phyloP scores from a whole-genome alignment of 495 filamentous ascomycete genomes.

The Hyaloscypha variabilis region DNA sequence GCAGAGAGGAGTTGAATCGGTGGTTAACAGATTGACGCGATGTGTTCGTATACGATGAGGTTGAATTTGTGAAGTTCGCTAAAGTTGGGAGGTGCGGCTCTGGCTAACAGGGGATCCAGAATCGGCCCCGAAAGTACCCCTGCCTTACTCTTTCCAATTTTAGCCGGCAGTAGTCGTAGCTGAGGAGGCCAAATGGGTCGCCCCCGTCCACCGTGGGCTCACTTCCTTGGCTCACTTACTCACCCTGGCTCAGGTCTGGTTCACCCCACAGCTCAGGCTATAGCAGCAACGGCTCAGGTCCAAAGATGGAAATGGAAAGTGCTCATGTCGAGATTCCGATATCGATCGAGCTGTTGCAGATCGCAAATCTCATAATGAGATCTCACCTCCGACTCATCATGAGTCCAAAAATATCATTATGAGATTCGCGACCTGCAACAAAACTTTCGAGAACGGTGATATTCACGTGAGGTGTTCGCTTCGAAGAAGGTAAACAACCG shows the following conservation, averaged over 20 bases:
- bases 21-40: slow-evolving; percentile 12
- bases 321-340: no score
- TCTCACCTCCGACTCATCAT: no score
- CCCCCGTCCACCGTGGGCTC: neutral
- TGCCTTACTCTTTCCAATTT: slow-evolving; percentile 12
- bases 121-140: slow-evolving; percentile 4
- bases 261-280: no score
- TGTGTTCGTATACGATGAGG: slow-evolving; percentile 9
- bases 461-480: no score
- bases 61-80: slow-evolving; percentile 11
- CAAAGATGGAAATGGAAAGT: no score
- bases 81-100: slow-evolving; percentile 11
- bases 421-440: no score
- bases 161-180: slow-evolving; percentile 3
- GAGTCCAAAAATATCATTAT: no score
- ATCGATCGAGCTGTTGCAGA: no score
- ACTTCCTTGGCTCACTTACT: neutral
- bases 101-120: slow-evolving; percentile 7
- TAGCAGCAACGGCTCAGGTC: no score
- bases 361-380: no score
- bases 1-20: slow-evolving; percentile 11
- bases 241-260: neutral
- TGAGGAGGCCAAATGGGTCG: neutral
- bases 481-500: no score
- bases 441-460: no score